A percentile compares a stretch with the other conserved stretches of the same genome.
phyloP scores from a whole-genome alignment of 495 filamentous ascomycete species.

The Hypoxylon cercidicola region DNA sequence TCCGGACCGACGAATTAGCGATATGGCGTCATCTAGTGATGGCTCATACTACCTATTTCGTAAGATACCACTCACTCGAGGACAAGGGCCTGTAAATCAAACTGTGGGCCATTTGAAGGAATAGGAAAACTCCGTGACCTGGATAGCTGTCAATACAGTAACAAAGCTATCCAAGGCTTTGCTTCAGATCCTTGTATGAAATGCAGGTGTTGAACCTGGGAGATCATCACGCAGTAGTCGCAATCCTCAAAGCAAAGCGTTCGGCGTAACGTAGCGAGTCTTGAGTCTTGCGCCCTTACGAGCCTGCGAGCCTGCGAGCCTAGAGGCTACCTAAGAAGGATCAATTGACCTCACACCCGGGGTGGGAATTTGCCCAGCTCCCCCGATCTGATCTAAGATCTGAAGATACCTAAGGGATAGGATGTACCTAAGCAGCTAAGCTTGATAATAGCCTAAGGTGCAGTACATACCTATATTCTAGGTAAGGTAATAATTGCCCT shows the following conservation, averaged over 20 bases:
- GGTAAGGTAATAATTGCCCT: conserved; percentile 33
- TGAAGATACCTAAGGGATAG: conserved; percentile 3
- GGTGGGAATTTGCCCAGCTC: conserved; percentile 17
- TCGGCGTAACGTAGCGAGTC: background rate
- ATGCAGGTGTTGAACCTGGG: background rate
- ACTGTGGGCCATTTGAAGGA: conserved; percentile 2
- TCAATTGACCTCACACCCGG: conserved; percentile 31
- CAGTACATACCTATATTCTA: too few species aligned
- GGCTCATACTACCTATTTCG: background rate
- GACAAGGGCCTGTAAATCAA: background rate
- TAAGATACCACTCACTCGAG: background rate
- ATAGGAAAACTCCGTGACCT: conserved; percentile 6
- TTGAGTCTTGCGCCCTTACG: too few species aligned
- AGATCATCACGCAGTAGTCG: conserved; percentile 22
- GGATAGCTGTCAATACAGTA: background rate
- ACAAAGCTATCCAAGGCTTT: background rate
- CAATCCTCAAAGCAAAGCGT: conserved; percentile 19
- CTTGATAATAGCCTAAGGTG: conserved; percentile 19
- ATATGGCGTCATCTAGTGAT: conserved; percentile 11
- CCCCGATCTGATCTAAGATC: conserved; percentile 42
- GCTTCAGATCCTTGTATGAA: background rate
- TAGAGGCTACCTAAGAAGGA: conserved; percentile 11
- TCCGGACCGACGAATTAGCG: background rate
- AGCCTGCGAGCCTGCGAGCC: too few species aligned
- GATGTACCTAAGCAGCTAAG: background rate